These are phyloP conservation scores for Coniochaeta sp. DNA, from an alignment of 2,329 filamentous ascomycete genomes.

Conservation along the genomic window DNA sequence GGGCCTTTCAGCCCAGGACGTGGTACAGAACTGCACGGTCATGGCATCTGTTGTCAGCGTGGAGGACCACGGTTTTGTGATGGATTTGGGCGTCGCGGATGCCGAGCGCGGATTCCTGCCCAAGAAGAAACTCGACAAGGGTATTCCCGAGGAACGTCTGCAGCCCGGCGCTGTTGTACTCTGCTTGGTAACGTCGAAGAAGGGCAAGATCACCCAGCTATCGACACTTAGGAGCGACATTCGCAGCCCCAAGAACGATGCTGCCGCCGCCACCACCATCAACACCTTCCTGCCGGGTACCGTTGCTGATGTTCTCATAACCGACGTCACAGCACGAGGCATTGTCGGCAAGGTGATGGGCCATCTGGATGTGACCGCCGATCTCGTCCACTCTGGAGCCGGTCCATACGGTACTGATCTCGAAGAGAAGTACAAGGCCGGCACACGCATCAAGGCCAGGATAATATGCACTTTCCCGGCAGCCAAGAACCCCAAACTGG, in stretches of 20 bases:
- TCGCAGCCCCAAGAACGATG: conserved; percentile 56
- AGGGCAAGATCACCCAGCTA: conserved; percentile 80
- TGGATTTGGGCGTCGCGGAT: conserved; percentile 77
- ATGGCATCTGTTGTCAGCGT: conserved; percentile 86
- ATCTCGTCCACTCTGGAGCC: conserved; percentile 80
- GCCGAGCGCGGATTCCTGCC: conserved; percentile 74
- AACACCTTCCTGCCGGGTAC: conserved; percentile 88
- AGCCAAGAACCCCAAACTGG: conserved; percentile 73
- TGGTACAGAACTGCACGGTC: conserved; percentile 69
- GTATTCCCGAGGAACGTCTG: conserved; percentile 58
- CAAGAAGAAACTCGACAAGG: conserved; percentile 69
- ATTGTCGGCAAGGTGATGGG: conserved; percentile 88
- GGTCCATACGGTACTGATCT: conserved; percentile 64
- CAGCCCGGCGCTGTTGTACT: conserved; percentile 81
- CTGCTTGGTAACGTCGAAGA: conserved; percentile 71
- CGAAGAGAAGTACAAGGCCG: conserved; percentile 72
- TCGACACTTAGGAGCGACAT: conserved; percentile 66
- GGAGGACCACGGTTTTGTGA: conserved; percentile 92
- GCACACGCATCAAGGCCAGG: conserved; percentile 76
- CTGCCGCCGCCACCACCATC: conserved; percentile 76
- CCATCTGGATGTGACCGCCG: conserved; percentile 82
- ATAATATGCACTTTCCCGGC: conserved; percentile 83
- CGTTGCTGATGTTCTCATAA: conserved; percentile 77
- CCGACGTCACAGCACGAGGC: conserved; percentile 67
- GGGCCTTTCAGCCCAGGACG: conserved; percentile 63